Evolutionary conservation across 1,139 yeast species (phyloP).

Genomic region (Suhomyces atakaporum): DNA sequence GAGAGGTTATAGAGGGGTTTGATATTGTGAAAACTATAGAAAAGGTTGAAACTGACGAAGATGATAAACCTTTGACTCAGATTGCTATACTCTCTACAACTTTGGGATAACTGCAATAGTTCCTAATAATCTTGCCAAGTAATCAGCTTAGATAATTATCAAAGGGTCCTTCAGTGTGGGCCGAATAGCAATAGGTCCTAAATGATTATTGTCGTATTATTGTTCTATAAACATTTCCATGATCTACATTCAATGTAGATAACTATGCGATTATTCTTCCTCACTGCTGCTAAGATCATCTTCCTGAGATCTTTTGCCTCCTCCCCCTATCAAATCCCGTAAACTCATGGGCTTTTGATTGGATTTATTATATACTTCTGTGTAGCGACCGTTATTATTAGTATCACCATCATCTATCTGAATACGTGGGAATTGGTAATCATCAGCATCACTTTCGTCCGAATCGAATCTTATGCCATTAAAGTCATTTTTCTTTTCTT

Average conservation of each 20-base stretch:
- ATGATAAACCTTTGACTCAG: conserved; percentile 26
- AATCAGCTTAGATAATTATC: background rate
- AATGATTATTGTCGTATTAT: too few relatives aligned
- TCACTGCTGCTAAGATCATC: conserved; percentile 45
- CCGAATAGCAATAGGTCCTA: background rate
- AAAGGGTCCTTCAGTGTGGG: background rate
- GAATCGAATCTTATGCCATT: conserved; percentile 14
- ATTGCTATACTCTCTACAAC: conserved; percentile 25
- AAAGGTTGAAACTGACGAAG: conserved; percentile 23
- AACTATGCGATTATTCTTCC: conserved; percentile 26
- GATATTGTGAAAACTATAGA: conserved; percentile 31
- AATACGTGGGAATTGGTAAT: conserved; percentile 24
- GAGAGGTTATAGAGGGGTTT: conserved; percentile 30
- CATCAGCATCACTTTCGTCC: conserved; percentile 36
- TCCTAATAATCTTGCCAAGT: too few relatives aligned
- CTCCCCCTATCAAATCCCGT: conserved; percentile 41
- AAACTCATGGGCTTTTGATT: conserved; percentile 41
- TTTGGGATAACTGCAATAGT: too few relatives aligned
- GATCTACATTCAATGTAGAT: conserved; percentile 6
- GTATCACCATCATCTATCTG: conserved; percentile 24
- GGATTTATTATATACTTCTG: conserved; percentile 7
- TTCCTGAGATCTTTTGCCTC: conserved; percentile 23
- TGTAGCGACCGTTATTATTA: conserved; percentile 1
- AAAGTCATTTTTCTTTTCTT: background rate
- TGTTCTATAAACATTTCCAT: too few relatives aligned